Evolutionary conservation across 1,139 yeast genomes (phyloP).

Genomic region (Hemisphaericaspora lyxosophila): DNA sequence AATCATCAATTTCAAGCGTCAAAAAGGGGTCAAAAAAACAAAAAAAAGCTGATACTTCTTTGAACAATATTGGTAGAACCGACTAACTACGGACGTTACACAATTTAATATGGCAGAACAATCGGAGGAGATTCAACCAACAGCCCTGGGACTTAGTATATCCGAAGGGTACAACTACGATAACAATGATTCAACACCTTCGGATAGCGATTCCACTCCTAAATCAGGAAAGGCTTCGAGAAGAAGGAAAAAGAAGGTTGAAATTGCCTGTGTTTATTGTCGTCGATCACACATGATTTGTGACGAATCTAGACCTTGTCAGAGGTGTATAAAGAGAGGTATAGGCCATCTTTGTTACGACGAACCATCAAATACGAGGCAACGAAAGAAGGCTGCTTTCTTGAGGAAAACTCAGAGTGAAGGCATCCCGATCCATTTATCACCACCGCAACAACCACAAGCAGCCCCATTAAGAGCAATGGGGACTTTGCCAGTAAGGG

Average conservation of each 20-base stretch:
- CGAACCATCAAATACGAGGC: constrained; percentile 55
- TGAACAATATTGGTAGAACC: no score
- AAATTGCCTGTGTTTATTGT: constrained; percentile 85
- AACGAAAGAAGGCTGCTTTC: constrained; percentile 40
- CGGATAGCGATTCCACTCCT: constrained; percentile 2
- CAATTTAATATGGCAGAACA: no score
- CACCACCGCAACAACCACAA: constrained; percentile 1
- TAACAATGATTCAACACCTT: background rate
- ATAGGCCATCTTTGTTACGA: constrained; percentile 90
- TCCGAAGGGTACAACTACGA: no score
- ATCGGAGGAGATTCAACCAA: no score
- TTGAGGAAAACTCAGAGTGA: constrained; percentile 18
- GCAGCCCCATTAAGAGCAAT: background rate
- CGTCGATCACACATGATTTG: constrained; percentile 94
- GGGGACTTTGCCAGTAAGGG: background rate
- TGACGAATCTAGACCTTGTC: constrained; percentile 83
- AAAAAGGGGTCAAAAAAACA: no score
- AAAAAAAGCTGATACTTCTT: no score
- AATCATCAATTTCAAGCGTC: no score
- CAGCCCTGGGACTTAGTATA: no score
- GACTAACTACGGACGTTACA: no score
- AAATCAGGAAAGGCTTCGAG: constrained; percentile 11
- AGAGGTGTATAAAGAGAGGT: constrained; percentile 81
- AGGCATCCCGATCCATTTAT: constrained; percentile 5
- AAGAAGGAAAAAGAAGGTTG: constrained; percentile 56